A percentile compares a stretch with the other conserved stretches of the same genome.
phyloP scores from a whole-genome alignment of 1,139 yeast species.

The Casaregolazyma suthepensis region DNA sequence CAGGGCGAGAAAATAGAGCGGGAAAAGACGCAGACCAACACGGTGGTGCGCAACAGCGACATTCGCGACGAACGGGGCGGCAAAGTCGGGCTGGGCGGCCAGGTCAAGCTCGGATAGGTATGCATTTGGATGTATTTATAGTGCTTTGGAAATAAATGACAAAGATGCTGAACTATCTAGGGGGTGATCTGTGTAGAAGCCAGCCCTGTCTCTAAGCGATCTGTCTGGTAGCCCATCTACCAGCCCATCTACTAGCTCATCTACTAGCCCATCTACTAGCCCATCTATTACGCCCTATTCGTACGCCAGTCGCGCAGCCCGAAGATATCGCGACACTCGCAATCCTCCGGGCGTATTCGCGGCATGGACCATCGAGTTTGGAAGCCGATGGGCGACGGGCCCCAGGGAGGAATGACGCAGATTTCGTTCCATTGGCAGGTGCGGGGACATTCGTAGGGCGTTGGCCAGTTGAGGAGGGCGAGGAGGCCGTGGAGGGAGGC shows the following conservation, averaged over 20 bases:
- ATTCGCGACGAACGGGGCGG: conserved; percentile 33
- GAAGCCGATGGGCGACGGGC: conserved; percentile 33
- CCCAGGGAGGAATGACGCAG: conserved; percentile 28
- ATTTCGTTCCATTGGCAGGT: neutral
- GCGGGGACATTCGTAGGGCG: conserved; percentile 37
- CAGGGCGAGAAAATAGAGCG: conserved; percentile 68
- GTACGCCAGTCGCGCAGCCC: neutral
- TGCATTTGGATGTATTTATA: neutral
- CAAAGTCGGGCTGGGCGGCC: conserved; percentile 16
- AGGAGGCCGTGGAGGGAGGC: conserved; percentile 22
- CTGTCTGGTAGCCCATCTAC: too few relatives aligned
- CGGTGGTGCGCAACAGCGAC: conserved; percentile 55
- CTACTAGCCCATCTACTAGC: too few relatives aligned
- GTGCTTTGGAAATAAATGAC: neutral
- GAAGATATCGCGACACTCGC: conserved; percentile 9
- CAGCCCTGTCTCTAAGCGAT: too few relatives aligned
- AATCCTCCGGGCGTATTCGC: conserved; percentile 8
- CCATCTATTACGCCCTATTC: neutral
- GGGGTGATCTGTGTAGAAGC: too few relatives aligned
- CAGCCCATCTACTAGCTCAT: too few relatives aligned
- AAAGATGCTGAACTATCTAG: neutral
- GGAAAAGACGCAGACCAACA: conserved; percentile 64
- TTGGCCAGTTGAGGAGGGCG: conserved; percentile 38
- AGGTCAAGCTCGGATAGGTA: conserved; percentile 10
- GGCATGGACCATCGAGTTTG: conserved; percentile 3